phyloP scores from a whole-genome alignment of 306 rosid genomes.

The Fragaria ananassa region DNA sequence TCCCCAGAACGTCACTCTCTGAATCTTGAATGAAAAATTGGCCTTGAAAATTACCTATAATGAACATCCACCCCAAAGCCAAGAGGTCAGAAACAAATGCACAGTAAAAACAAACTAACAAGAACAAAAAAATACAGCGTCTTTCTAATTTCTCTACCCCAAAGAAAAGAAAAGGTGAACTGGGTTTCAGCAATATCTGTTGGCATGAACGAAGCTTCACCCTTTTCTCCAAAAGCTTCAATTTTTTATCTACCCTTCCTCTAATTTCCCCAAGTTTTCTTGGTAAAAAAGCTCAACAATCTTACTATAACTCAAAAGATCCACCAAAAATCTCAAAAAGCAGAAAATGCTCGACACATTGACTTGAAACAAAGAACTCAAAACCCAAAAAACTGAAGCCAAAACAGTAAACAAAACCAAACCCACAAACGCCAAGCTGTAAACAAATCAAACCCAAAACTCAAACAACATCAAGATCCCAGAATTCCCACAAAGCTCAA shows the following conservation, averaged over 20 bases:
- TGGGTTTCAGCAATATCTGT: not conserved
- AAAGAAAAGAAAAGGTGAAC: constrained; percentile 8
- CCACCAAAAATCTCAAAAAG: constrained; percentile 5
- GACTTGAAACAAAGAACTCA: not conserved
- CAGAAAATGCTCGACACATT: not conserved
- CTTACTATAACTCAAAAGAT: constrained; percentile 20
- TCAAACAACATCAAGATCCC: constrained; percentile 16
- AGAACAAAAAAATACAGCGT: not conserved
- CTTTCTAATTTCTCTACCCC: not conserved
- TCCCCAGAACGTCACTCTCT: constrained; percentile 11
- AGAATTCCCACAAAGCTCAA: constrained; percentile 10
- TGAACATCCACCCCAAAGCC: not conserved
- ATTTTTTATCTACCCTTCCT: not conserved
- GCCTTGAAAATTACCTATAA: not conserved
- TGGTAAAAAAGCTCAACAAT: not conserved
- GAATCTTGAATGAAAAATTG: not conserved
- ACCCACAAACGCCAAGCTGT: not conserved
- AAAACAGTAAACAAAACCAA: not conserved
- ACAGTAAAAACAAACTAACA: not conserved
- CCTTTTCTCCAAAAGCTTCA: not conserved
- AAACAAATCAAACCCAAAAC: not conserved
- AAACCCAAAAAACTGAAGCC: not conserved
- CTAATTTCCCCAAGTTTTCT: constrained; percentile 11
- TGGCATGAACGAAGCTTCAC: constrained; percentile 16
- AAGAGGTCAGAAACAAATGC: not conserved